Base-by-base conservation (phyloP, 2,329 filamentous ascomycete species). In the Pseudonectria buxi region DNA sequence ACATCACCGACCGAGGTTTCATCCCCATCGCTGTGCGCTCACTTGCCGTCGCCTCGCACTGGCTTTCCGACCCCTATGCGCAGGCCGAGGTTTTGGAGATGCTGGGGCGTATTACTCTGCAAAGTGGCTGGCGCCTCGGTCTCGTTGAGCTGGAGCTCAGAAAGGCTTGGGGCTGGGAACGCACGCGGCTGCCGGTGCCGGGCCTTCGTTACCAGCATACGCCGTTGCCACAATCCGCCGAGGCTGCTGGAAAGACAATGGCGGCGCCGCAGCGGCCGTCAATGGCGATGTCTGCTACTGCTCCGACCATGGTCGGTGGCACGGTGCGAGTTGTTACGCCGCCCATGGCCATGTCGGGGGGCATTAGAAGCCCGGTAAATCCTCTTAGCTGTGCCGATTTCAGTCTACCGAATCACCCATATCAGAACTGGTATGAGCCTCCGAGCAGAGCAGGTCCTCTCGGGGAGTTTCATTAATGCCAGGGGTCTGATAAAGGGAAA, bases 21-120 rank as follows among this genome's bases (percentile, higher is more conserved):
- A 79, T 83, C 9, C 83, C 78, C 32, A 80, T 94, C 9, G 86
- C 86, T 3, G 76, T 92, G 26, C 82, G 84, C 9, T 87, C 83
- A 24, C 69, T 95, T 6, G 79, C 81, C 26, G 82, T 92, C 36
- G 86, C 86, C 3, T 83, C 83, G 6, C 78, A 84, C 49, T 81
- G 81, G 33, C 68, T 96, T 4, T 76, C 74, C 0, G 71, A 78
- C 34, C 70, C 72, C 4, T 67, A 72, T 18, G 84, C 95, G 47
- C 88, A 94, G 61, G 77, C 84, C 51, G 88, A 95, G 59, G 83
- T 88, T 1, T 65, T 94, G 7, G 59, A 72, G 4, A 86, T 94
- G 16, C 74, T 96, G 27, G 78, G 83, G 30, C 78, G 76, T 47
- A 87, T 94, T 45, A 74, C 78, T 33, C 74, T 74, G 39, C 79